Base-by-base conservation (phyloP, 768 basidiomycete species). In the Sporobolomyces pararoseus region DNA sequence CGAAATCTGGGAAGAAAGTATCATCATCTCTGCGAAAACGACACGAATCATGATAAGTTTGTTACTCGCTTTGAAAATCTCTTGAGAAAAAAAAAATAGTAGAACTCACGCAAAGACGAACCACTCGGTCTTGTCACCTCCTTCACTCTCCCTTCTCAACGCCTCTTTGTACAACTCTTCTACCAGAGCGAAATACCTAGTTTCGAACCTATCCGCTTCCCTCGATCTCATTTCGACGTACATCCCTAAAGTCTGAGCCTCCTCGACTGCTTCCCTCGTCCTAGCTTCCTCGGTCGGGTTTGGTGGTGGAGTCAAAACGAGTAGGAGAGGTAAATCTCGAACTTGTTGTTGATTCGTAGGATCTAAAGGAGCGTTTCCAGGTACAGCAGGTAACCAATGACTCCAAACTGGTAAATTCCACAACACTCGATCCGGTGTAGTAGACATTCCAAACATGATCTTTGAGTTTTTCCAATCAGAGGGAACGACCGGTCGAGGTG, bases 371-470 rank as follows among this genome's bases (percentile, higher is more conserved):
- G 52, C 37, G 23, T 12, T 7, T 6, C 42, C 27, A 23, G 6
- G 44, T 3, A 32, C 25, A 3, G 50, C 7, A 1, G 73, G 70
- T 7, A 74, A 35, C 73, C 73, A 74, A 25, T 74, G 63, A n/a
- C 49, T 19, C 73, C 73, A 74, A n/a, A 74, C 70, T 31, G 73
- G 73, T 23, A 74, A 34, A 63, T 74, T 74, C 66, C 63, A 71
- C 35, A 71, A 46, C 7, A 74, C 67, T 7, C 73, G 66, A 29
- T 74, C 73, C 6, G 73, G 63, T 12, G 64, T 58, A 25, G 73
- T 74, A 44, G 66, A 68, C 73, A 74, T 74, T 32, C 73, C 73
- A 34, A 69, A 74, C 73, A 74, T 74, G 66, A 74, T 46, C 19
- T 51, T 66, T 44, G 29, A 62, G 49, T 52, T 25, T 14, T 17